Base-by-base conservation (phyloP, 805 yeast genomes). In the Lipomyces anomalus region DNA sequence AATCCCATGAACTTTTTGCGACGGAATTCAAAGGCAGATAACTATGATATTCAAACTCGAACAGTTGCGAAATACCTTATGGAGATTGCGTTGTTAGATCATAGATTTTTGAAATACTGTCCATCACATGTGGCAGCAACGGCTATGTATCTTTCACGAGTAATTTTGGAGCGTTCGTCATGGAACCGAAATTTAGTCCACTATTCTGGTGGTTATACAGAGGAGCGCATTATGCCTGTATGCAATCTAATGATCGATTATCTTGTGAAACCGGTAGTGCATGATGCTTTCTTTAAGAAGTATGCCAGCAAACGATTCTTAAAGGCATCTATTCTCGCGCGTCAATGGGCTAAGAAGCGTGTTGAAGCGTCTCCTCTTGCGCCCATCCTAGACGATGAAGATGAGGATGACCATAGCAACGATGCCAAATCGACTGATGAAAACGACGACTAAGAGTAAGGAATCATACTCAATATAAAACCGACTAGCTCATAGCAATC, bases 61-160 rank as follows among this genome's bases (percentile, higher is more conserved):
- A 89, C 97, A 0, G 72, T 92, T 55, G 96, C 97, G 32, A 90
- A 90, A 67, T 90, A 90, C 64, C 77, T 90, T 57, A 71, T 90
- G 57, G 98, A 90, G 63, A 76, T 88, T 24, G 84, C 96, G 21
- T 74, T 90, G 30, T 84, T 92, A 92, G 97, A 92, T 63, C 76
- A 83, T 43, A 74, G 84, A 53, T 82, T 90, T 59, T 87, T 90
- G 34, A 83, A 86, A 2, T 78, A 92, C 4, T 87, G 82, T 45
- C 95, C 97, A 40, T 83, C 95, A 60, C 89, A 95, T 95, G 70
- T 87, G 45, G 95, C 97, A 4, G 95, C 97, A 1, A 90, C 95
- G n/a, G 81, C 97, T 1, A 95, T 89, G 67, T 89, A 80, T 61
- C 71, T 90, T 55, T 78, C 95, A 46, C 74, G 94, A 44, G 72